Evolutionary conservation across 768 basidiomycete species (phyloP).

Genomic region (Boletus edulis): DNA sequence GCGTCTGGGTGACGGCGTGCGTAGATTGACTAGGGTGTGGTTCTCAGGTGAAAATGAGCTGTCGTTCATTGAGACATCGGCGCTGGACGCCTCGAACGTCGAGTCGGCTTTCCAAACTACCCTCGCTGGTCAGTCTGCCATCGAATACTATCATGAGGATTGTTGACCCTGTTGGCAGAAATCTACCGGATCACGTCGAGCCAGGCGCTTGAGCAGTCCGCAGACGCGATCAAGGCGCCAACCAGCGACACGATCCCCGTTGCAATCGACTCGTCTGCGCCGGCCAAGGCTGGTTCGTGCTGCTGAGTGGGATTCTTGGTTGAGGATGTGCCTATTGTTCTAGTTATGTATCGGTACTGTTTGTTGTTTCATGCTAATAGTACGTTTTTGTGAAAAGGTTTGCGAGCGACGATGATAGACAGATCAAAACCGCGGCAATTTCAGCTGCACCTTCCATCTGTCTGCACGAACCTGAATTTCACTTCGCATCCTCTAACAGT

Average conservation of each 20-base stretch:
- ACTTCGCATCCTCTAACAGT: too few relatives aligned
- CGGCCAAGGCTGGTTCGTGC: constrained; percentile 57
- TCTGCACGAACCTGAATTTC: too few relatives aligned
- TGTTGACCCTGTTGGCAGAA: constrained; percentile 46
- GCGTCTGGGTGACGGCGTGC: neutral
- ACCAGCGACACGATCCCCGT: constrained; percentile 85
- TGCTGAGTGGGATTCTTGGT: constrained; percentile 40
- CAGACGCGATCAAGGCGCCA: constrained; percentile 75
- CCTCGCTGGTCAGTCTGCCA: constrained; percentile 65
- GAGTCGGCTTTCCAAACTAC: constrained; percentile 97
- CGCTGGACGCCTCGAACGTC: constrained; percentile 99
- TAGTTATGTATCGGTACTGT: constrained; percentile 26
- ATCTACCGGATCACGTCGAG: constrained; percentile 97
- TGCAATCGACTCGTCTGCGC: constrained; percentile 57
- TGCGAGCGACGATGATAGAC: too few relatives aligned
- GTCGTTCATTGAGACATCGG: constrained; percentile 98
- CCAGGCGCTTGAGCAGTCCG: constrained; percentile 87
- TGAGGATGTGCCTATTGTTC: constrained; percentile 9
- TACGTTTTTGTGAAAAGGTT: neutral
- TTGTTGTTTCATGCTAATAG: constrained; percentile 28
- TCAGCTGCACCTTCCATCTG: too few relatives aligned
- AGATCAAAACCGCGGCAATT: too few relatives aligned
- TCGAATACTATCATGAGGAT: neutral
- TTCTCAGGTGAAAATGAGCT: constrained; percentile 80
- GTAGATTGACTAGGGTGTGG: neutral